phyloP scores from a whole-genome alignment of 306 rosid species.

The Lagenaria siceraria region DNA sequence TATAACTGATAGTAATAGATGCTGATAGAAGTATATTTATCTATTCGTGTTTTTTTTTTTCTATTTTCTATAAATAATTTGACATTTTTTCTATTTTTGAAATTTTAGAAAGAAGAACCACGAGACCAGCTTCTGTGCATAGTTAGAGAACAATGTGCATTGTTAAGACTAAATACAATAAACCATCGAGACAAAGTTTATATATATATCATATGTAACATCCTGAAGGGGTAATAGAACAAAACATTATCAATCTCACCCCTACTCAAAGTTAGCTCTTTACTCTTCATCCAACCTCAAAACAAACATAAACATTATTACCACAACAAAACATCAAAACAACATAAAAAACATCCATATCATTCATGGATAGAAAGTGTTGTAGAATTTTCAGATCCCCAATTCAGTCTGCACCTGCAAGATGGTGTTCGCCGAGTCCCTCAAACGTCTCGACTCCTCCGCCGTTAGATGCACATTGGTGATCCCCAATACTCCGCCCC shows the following conservation, averaged over 20 bases:
- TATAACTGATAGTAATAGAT: too few relatives aligned
- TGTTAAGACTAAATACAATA: too few relatives aligned
- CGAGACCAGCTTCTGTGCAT: too few relatives aligned
- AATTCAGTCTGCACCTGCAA: constrained; percentile 48
- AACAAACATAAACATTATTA: background rate
- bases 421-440: constrained; percentile 59
- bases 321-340: background rate
- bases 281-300: background rate
- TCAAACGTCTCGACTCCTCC: constrained; percentile 45
- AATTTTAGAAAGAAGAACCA: too few relatives aligned
- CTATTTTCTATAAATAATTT: too few relatives aligned
- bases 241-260: background rate
- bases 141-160: too few relatives aligned
- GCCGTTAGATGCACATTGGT: constrained; percentile 55
- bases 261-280: background rate
- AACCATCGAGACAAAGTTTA: too few relatives aligned
- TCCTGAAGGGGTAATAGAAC: background rate
- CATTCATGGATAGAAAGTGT: background rate
- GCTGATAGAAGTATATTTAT: too few relatives aligned
- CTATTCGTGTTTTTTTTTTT: too few relatives aligned
- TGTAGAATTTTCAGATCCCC: constrained; percentile 22
- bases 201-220: background rate
- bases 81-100: too few relatives aligned
- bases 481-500: constrained; percentile 65
- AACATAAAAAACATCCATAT: background rate